Conservation (phyloP, 495 filamentous ascomycete species). For the Neurospora pannonica region DNA sequence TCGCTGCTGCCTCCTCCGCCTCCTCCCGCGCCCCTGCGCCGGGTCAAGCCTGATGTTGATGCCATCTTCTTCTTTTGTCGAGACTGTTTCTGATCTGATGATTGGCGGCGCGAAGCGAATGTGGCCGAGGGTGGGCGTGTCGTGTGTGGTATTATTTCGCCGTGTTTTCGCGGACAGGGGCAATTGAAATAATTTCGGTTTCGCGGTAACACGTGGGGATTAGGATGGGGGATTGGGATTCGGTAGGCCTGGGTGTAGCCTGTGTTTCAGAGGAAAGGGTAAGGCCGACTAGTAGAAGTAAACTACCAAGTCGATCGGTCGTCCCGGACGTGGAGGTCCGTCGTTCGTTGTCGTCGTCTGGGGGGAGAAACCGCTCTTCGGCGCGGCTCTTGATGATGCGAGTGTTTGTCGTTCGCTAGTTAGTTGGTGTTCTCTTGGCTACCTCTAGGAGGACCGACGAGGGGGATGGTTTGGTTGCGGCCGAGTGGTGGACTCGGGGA, state of each 20-base stretch:
- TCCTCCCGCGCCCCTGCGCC: constrained; percentile 22
- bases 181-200: not conserved
- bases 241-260: not conserved
- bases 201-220: not conserved
- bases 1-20: constrained; percentile 17
- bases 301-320: not conserved
- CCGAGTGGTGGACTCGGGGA: not conserved
- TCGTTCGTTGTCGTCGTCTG: not conserved
- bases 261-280: not conserved
- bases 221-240: not conserved
- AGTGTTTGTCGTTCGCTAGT: not conserved
- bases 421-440: not conserved
- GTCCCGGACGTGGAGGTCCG: not conserved
- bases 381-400: not conserved
- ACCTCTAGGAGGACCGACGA: not conserved
- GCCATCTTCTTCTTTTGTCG: not conserved
- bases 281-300: not conserved
- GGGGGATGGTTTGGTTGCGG: not conserved
- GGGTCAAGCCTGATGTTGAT: constrained; percentile 26
- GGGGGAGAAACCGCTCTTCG: not conserved
- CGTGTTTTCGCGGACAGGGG: not conserved
- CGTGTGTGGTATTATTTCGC: not conserved
- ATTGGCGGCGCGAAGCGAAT: not conserved
- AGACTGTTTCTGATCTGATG: not conserved
- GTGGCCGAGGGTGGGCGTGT: not conserved